Evolutionary conservation across 2,329 filamentous ascomycete species (phyloP).

Genomic region (Colletotrichum scovillei): DNA sequence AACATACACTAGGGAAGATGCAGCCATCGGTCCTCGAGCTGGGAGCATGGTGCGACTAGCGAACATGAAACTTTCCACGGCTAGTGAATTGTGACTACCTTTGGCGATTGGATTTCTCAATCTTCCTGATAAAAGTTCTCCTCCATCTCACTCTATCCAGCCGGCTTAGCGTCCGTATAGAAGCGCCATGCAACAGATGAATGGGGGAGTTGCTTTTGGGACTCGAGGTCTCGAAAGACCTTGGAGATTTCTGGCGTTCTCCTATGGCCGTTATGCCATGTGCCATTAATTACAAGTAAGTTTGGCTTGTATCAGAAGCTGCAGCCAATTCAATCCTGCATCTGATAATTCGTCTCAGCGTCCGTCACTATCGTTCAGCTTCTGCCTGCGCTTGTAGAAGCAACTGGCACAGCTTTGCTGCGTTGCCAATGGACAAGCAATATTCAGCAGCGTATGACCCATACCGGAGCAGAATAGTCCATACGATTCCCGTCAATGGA

Average conservation of each 20-base stretch:
- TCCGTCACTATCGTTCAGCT: too few species aligned
- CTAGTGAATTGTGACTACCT: not conserved
- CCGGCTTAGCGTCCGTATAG: not conserved
- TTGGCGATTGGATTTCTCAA: not conserved
- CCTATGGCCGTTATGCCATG: not conserved
- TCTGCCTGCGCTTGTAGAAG: too few species aligned
- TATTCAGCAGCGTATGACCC: not conserved
- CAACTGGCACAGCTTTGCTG: not conserved
- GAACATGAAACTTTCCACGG: not conserved
- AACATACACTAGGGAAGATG: not conserved
- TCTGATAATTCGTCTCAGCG: too few species aligned
- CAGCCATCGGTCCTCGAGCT: not conserved
- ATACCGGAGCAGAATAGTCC: not conserved
- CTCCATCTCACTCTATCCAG: constrained; percentile 1
- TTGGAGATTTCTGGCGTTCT: not conserved
- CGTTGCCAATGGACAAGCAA: not conserved
- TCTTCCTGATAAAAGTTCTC: not conserved
- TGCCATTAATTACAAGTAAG: not conserved
- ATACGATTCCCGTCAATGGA: not conserved
- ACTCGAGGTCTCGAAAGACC: not conserved
- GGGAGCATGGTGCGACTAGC: not conserved
- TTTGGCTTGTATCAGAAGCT: too few species aligned
- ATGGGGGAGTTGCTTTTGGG: not conserved
- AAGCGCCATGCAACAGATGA: not conserved
- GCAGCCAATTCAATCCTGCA: too few species aligned